Base-by-base conservation (phyloP, 2,329 filamentous ascomycete genomes). In the Aspergillus sp. region DNA sequence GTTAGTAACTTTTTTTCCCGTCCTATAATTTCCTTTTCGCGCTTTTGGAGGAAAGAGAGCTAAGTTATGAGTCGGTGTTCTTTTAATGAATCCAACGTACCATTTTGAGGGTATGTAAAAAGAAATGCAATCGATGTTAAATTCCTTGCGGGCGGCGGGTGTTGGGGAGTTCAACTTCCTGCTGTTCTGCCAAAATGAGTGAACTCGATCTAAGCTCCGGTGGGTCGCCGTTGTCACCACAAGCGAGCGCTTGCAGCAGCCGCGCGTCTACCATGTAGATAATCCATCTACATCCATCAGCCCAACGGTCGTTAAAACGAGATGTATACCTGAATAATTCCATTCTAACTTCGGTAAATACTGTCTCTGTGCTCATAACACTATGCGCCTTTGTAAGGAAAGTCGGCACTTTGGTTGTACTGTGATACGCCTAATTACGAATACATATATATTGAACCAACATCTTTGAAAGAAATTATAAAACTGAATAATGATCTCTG, bases 161-260 rank as follows among this genome's bases (percentile, higher is more conserved):
- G 55, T 59, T 49, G 60, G 62, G 60, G 61, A 65, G 55, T 44
- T 33, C 52, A 59, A 53, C 58, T 60, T 31, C 56, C 56, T 27
- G 21, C 56, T 27, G 21, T 56, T 59, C 63, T 62, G 48, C 56
- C 47, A 56, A 53, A 52, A 46, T 55, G 49, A 58, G 58, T 65
- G 63, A 66, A 58, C 58, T 57, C 55, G 57, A 61, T 47, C 56
- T 58, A 62, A 66, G 64, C 64, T 65, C 52, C 44, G 55, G 63
- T 60, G 61, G 64, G 52, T 63, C 61, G 35, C 19, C 50, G 55
- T 49, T 31, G 48, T 51, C 59, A 35, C 57, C 50, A 48, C 62
- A 65, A 67, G 68, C 62, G 60, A 62, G 69, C 69, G 69, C 56
- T 60, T 67, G 58, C 50, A 59, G 43, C 52, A 67, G 55, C 57